Evolutionary conservation across 192 early-diverging fungal genomes (phyloP).

Genomic region (Spizellomyces punctatus): DNA sequence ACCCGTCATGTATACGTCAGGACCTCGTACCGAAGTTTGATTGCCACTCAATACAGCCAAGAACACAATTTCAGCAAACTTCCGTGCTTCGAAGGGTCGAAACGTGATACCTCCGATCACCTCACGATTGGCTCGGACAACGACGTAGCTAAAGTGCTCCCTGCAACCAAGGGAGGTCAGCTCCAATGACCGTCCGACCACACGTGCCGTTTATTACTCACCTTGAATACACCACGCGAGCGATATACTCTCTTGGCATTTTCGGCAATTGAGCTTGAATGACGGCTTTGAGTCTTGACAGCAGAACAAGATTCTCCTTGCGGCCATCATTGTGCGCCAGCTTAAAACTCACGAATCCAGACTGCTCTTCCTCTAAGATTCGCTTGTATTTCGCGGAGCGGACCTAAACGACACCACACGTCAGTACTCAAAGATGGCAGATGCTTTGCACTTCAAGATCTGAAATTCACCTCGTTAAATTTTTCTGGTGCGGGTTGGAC

Average conservation of each 20-base stretch:
- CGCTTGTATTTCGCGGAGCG: constrained; percentile 21
- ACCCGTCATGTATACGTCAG: not conserved
- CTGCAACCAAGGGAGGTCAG: constrained; percentile 37
- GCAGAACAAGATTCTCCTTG: constrained; percentile 79
- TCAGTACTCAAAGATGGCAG: not conserved
- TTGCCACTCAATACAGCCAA: constrained; percentile 74
- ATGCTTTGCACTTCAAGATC: not conserved
- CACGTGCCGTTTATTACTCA: constrained; percentile 29
- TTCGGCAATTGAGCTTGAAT: constrained; percentile 97
- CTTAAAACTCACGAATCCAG: constrained; percentile 47
- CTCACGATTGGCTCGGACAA: constrained; percentile 65
- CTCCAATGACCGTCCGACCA: not conserved
- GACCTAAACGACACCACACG: constrained; percentile 2
- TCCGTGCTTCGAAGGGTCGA: constrained; percentile 81
- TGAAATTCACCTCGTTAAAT: not conserved
- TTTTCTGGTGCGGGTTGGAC: not conserved
- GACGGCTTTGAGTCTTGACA: constrained; percentile 94
- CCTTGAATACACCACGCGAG: constrained; percentile 91
- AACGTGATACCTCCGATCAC: constrained; percentile 96
- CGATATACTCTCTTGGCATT: constrained; percentile 99
- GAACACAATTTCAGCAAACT: constrained; percentile 99
- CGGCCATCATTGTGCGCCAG: constrained; percentile 82
- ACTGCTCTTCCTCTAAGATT: constrained; percentile 44
- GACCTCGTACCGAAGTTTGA: constrained; percentile 25
- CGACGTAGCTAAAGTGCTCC: constrained; percentile 84